A percentile compares a stretch with the other conserved stretches of the same genome.
Evolutionary conservation across 768 basidiomycete genomes (phyloP).

Genomic region (Lanmaoa rubissima): DNA sequence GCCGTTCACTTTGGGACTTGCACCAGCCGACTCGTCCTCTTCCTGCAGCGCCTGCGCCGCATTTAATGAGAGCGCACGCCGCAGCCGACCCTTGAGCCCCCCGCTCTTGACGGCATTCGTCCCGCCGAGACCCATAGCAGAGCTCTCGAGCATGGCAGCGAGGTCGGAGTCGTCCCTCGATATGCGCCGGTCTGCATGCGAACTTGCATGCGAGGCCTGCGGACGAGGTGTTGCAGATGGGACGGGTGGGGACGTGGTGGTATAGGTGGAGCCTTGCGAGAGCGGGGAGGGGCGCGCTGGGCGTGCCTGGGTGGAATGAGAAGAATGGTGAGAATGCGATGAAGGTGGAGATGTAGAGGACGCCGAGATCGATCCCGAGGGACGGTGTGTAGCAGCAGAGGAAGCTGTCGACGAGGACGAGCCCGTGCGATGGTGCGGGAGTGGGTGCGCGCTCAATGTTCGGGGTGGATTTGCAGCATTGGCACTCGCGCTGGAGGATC

Average conservation of each 20-base stretch:
- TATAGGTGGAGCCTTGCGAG: conserved; percentile 31
- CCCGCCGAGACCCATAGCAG: conserved; percentile 37
- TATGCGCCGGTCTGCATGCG: conserved; percentile 70
- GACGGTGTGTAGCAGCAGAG: conserved; percentile 20
- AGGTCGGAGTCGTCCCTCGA: conserved; percentile 76
- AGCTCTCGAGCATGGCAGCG: conserved; percentile 46
- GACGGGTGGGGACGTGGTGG: conserved; percentile 12
- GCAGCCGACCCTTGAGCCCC: conserved; percentile 75
- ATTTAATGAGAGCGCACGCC: conserved; percentile 70
- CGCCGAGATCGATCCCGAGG: conserved; percentile 28
- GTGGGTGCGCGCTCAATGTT: conserved; percentile 24
- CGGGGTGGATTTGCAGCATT: conserved; percentile 9
- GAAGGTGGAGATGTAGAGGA: conserved; percentile 30
- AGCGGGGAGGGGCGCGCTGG: conserved; percentile 33
- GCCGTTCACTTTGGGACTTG: conserved; percentile 31
- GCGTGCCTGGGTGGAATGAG: conserved; percentile 29
- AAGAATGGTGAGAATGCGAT: conserved; percentile 28
- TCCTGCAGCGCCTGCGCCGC: conserved; percentile 54
- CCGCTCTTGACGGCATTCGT: conserved; percentile 47
- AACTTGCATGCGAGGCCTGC: conserved; percentile 40
- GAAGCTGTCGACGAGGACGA: conserved; percentile 31
- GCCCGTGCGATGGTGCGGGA: conserved; percentile 32
- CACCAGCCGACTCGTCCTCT: conserved; percentile 29
- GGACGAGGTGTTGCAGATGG: conserved; percentile 20
- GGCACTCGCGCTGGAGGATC: conserved; percentile 23